Conservation (phyloP, 2,329 filamentous ascomycete genomes). For the Aspergillus fumigatiaffinis region DNA sequence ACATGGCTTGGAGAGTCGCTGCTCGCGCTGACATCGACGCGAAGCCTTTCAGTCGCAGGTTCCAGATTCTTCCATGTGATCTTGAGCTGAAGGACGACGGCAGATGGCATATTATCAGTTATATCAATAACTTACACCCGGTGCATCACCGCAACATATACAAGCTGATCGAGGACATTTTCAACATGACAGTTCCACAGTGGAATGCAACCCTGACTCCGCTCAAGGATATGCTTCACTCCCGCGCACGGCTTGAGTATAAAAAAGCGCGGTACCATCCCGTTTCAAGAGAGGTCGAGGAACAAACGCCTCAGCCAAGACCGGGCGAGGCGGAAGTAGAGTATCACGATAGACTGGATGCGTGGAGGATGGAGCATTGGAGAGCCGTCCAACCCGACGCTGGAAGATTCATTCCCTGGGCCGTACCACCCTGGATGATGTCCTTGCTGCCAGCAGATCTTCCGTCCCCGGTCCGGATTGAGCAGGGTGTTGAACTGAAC, state of each 20-base stretch:
- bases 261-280: conserved; percentile 26
- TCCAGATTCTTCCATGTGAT: conserved; percentile 47
- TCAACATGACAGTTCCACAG: conserved; percentile 26
- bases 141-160: conserved; percentile 33
- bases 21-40: conserved; percentile 25
- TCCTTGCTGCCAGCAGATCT: conserved; percentile 22
- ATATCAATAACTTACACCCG: conserved; percentile 48
- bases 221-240: conserved; percentile 30
- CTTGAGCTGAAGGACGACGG: conserved; percentile 28
- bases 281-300: conserved; percentile 15
- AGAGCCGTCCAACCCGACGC: conserved; percentile 25
- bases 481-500: conserved; percentile 27
- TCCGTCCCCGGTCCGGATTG: conserved; percentile 22
- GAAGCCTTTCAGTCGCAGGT: conserved; percentile 30
- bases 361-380: conserved; percentile 23
- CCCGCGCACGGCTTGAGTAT: conserved; percentile 29
- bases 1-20: conserved; percentile 27
- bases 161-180: conserved; percentile 33
- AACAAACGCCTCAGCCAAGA: conserved; percentile 11
- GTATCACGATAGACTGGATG: conserved; percentile 20
- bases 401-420: conserved; percentile 26
- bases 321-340: conserved; percentile 18
- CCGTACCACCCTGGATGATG: conserved; percentile 27
- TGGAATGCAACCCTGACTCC: conserved; percentile 28
- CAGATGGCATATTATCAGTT: conserved; percentile 33